A percentile compares a stretch with the other conserved stretches of the same genome.
Evolutionary conservation across 2,329 filamentous ascomycete genomes (phyloP).

Genomic region (Fusarium mexicanum): DNA sequence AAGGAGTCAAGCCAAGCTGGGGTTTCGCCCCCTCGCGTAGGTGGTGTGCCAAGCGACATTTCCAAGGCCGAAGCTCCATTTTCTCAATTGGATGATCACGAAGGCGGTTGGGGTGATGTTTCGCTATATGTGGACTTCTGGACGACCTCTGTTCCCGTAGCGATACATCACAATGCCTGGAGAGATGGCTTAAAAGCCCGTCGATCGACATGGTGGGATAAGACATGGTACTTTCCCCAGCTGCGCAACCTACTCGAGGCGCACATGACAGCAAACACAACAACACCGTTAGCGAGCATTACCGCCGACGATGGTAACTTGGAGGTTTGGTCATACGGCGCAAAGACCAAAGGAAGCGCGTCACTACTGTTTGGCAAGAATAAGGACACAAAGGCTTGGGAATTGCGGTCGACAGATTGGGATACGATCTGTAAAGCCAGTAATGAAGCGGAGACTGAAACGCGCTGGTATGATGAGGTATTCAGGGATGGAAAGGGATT

Average conservation of each 20-base stretch:
- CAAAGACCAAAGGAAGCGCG: conserved; percentile 5
- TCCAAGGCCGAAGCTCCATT: conserved; percentile 22
- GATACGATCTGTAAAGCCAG: conserved; percentile 31
- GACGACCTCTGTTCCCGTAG: conserved; percentile 38
- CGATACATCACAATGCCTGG: conserved; percentile 43
- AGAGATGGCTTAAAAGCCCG: conserved; percentile 38
- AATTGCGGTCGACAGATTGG: conserved; percentile 32
- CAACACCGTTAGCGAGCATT: conserved; percentile 23
- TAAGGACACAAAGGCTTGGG: conserved; percentile 30
- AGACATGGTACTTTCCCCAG: conserved; percentile 42
- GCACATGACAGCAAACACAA: conserved; percentile 26
- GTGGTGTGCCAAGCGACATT: conserved; percentile 38
- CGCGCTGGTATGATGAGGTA: conserved; percentile 37
- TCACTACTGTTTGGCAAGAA: conserved; percentile 38
- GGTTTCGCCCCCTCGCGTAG: conserved; percentile 38
- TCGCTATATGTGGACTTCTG: conserved; percentile 40
- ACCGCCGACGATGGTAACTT: conserved; percentile 20
- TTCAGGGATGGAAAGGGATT: conserved; percentile 37
- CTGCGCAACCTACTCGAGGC: conserved; percentile 33
- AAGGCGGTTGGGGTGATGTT: conserved; percentile 31
- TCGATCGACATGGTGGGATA: conserved; percentile 39
- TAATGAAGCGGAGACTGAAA: conserved; percentile 19
- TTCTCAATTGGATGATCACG: not conserved
- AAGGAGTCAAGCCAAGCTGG: conserved; percentile 30
- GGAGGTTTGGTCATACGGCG: conserved; percentile 26